These are phyloP conservation scores for Hypomyces rosellus DNA, from an alignment of 2,329 filamentous ascomycete species.

Conservation along the genomic window DNA sequence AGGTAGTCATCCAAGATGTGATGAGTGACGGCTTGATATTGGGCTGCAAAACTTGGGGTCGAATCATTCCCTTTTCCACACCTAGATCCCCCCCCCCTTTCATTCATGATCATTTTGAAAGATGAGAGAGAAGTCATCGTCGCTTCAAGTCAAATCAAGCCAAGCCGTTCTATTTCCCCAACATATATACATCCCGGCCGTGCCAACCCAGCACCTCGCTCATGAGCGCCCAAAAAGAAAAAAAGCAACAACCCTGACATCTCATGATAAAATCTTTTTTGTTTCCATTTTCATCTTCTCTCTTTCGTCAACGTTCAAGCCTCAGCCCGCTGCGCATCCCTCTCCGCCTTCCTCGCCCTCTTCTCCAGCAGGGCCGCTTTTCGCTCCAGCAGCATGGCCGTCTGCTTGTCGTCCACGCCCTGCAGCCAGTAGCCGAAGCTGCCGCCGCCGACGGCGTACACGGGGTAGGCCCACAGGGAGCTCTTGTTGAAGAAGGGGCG, in stretches of 20 bases:
- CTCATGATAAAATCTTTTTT: background rate
- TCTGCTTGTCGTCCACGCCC: constrained; percentile 79
- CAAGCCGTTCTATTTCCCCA: constrained; percentile 1
- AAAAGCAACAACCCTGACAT: background rate
- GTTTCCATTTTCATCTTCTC: background rate
- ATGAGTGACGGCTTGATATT: too few relatives aligned
- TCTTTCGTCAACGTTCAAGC: background rate
- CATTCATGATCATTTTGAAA: background rate
- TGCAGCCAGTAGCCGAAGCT: constrained; percentile 97
- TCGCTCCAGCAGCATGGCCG: constrained; percentile 68
- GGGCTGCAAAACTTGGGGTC: background rate
- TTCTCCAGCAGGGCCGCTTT: constrained; percentile 82
- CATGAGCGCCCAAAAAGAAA: too few relatives aligned
- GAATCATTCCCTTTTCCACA: background rate
- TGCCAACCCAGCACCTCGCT: too few relatives aligned
- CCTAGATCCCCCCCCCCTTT: background rate
- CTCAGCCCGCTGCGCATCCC: constrained; percentile 24
- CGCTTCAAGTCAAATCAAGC: background rate
- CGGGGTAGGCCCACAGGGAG: constrained; percentile 84
- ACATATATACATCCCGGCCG: constrained; percentile 4
- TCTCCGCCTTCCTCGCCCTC: constrained; percentile 58
- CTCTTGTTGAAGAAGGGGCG: constrained; percentile 82
- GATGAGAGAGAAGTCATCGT: background rate
- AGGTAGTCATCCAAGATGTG: too few relatives aligned
- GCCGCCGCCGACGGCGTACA: constrained; percentile 78